phyloP scores from a whole-genome alignment of 139 green algal genomes.

The Tetraselmis chui region DNA sequence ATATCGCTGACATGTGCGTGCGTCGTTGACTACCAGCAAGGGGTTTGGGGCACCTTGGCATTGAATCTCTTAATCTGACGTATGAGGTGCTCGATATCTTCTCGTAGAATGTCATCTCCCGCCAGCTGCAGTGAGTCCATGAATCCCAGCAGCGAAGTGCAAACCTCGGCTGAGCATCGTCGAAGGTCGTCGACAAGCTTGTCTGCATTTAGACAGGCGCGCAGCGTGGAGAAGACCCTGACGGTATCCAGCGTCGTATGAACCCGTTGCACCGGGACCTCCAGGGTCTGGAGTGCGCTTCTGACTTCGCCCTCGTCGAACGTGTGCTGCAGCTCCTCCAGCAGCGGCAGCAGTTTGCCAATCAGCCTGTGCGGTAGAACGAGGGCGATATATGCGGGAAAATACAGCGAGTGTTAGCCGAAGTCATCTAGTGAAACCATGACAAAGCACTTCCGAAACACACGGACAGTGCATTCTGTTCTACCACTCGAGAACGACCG shows the following conservation, averaged over 20 bases:
- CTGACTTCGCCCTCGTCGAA: not conserved
- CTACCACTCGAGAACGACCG: no score
- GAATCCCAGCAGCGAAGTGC: not conserved
- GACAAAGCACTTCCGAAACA: no score
- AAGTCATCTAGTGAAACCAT: no score
- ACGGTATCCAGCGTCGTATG: not conserved
- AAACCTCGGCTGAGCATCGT: not conserved
- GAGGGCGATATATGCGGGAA: no score
- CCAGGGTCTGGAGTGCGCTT: not conserved
- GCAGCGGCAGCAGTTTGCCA: not conserved
- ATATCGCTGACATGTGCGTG: no score
- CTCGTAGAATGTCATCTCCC: not conserved
- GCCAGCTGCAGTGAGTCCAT: not conserved
- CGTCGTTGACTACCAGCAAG: no score
- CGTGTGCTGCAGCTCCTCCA: not conserved
- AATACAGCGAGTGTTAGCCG: no score
- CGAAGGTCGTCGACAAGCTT: not conserved
- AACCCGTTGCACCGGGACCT: not conserved
- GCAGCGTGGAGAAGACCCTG: not conserved
- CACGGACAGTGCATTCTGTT: no score
- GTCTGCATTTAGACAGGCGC: not conserved
- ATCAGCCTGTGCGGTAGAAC: not conserved
- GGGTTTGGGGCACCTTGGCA: not conserved
- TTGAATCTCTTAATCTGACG: not conserved
- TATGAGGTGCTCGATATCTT: not conserved